Conservation (phyloP, 2,329 filamentous ascomycete species). For the Trichophyton equinum region DNA sequence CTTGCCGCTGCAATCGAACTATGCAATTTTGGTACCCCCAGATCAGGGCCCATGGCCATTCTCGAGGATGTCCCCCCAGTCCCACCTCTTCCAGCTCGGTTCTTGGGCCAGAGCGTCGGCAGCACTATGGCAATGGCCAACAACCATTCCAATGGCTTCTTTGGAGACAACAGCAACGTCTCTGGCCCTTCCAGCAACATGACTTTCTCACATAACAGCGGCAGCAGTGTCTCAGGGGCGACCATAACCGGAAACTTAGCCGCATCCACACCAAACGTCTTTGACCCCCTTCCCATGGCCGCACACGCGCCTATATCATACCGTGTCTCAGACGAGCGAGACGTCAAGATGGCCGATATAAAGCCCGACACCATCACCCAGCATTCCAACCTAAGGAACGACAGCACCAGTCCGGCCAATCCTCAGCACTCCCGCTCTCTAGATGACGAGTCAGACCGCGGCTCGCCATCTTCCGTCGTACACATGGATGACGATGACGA, state of each 20-base stretch:
- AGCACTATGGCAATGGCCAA: constrained; percentile 40
- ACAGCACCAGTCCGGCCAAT: background rate
- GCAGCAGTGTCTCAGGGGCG: constrained; percentile 2
- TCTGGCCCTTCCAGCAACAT: constrained; percentile 15
- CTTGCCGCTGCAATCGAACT: constrained; percentile 82
- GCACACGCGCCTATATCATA: constrained; percentile 31
- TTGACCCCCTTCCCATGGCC: constrained; percentile 32
- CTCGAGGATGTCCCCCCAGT: constrained; percentile 71
- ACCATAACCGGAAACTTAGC: constrained; percentile 14
- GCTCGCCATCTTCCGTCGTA: constrained; percentile 29
- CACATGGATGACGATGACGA: constrained; percentile 84
- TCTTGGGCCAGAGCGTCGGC: constrained; percentile 50
- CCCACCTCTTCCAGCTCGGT: constrained; percentile 71
- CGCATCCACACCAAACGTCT: constrained; percentile 28
- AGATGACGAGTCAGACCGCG: constrained; percentile 50
- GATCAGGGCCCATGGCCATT: constrained; percentile 50
- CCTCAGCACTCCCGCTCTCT: constrained; percentile 6
- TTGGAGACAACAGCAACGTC: constrained; percentile 36
- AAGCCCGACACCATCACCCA: constrained; percentile 28
- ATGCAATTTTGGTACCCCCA: constrained; percentile 74
- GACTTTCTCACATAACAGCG: constrained; percentile 4
- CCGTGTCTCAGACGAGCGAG: constrained; percentile 41
- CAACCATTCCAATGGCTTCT: constrained; percentile 33
- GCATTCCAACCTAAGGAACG: constrained; percentile 21
- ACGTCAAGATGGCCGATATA: constrained; percentile 57